A percentile compares a stretch with the other conserved stretches of the same genome.
Evolutionary conservation across 2,329 filamentous ascomycete genomes (phyloP).

Genomic region (Cytospora schulzeri): DNA sequence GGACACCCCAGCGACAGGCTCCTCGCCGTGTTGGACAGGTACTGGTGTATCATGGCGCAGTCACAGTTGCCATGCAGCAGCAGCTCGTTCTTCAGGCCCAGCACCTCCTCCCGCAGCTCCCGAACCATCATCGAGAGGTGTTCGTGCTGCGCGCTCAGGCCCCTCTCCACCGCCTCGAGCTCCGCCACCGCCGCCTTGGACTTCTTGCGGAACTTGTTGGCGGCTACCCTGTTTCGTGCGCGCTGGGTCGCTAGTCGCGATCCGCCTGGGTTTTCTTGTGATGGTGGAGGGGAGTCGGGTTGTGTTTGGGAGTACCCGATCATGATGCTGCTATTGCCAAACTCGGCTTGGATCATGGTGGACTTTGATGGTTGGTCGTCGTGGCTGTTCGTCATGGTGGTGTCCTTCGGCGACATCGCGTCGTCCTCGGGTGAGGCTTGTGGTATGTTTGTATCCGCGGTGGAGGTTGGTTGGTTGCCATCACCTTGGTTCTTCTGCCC

Average conservation of each 20-base stretch:
- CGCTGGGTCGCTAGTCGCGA: constrained; percentile 20
- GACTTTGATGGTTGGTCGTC: background rate
- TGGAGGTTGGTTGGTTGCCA: background rate
- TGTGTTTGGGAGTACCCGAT: background rate
- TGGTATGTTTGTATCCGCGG: background rate
- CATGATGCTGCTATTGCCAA: background rate
- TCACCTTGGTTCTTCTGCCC: background rate
- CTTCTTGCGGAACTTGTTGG: constrained; percentile 37
- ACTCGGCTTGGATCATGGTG: background rate
- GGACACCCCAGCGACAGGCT: background rate
- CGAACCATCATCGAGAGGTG: constrained; percentile 29
- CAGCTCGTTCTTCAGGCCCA: constrained; percentile 37
- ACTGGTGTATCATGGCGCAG: constrained; percentile 35
- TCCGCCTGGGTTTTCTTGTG: background rate
- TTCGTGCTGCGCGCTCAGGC: constrained; percentile 26
- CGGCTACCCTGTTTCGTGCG: constrained; percentile 35
- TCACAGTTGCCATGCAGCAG: constrained; percentile 35
- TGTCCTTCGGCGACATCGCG: background rate
- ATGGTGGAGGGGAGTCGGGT: background rate
- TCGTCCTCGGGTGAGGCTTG: background rate
- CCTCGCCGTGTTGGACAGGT: constrained; percentile 32
- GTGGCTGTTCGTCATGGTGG: background rate
- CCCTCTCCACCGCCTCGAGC: constrained; percentile 33
- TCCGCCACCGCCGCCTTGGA: constrained; percentile 33
- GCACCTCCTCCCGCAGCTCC: constrained; percentile 35